Evolutionary conservation across 345 rosid genomes (phyloP).

Genomic region (Excoecaria cochinchinensis): DNA sequence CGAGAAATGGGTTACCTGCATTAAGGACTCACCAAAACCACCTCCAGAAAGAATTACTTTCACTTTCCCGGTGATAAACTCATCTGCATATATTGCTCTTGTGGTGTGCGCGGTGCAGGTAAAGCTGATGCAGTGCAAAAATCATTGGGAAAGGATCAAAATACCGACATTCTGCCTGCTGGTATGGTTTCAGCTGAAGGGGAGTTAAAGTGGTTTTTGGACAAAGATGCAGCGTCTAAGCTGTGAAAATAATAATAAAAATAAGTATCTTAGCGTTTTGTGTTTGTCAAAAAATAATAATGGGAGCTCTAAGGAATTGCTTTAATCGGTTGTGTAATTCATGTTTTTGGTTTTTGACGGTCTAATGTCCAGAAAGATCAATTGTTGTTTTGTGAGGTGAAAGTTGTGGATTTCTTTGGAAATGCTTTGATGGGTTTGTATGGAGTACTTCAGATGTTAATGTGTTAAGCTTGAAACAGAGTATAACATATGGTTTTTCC

Average conservation of each 20-base stretch:
- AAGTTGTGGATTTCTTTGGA: too few species aligned
- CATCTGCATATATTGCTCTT: slow-evolving; percentile 65
- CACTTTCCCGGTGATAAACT: slow-evolving; percentile 81
- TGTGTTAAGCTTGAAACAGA: too few species aligned
- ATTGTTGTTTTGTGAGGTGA: too few species aligned
- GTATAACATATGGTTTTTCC: too few species aligned
- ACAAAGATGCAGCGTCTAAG: slow-evolving; percentile 74
- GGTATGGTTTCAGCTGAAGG: slow-evolving; percentile 67
- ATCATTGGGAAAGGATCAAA: slow-evolving; percentile 44
- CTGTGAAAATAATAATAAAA: slow-evolving; percentile 29
- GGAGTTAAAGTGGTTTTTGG: slow-evolving; percentile 78
- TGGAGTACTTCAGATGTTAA: too few species aligned
- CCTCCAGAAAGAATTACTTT: slow-evolving; percentile 82
- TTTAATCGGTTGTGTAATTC: too few species aligned
- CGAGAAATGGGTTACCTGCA: slow-evolving; percentile 68
- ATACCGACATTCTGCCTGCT: slow-evolving; percentile 49
- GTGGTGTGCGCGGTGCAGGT: slow-evolving; percentile 66
- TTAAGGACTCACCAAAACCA: slow-evolving; percentile 80
- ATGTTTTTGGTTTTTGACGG: too few species aligned
- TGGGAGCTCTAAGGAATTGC: too few species aligned
- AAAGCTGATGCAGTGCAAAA: slow-evolving; percentile 56
- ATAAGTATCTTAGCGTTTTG: neutral
- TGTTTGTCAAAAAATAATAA: neutral
- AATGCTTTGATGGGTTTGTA: too few species aligned
- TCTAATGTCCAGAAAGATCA: too few species aligned